These are phyloP conservation scores for Cyamopsis tetragonoloba DNA, from an alignment of 306 rosid genomes.

Conservation along the genomic window DNA sequence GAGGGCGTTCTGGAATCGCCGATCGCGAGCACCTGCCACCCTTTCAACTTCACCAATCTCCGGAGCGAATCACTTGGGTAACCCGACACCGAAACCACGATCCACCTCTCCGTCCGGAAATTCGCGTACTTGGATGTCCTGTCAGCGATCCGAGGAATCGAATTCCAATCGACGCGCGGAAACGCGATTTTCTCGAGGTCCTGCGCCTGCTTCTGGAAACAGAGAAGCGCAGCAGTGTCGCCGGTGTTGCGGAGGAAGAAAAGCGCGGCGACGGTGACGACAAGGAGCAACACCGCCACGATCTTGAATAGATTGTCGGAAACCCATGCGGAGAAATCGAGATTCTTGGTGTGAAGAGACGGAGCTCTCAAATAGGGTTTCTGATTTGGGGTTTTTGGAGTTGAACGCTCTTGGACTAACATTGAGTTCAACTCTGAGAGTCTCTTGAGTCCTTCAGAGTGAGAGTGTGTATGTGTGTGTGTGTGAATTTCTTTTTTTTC, in stretches of 20 bases:
- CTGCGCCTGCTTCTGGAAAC: constrained; percentile 64
- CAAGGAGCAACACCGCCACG: constrained; percentile 42
- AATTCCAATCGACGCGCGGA: constrained; percentile 61
- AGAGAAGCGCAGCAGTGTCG: constrained; percentile 77
- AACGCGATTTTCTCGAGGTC: constrained; percentile 68
- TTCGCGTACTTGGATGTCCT: constrained; percentile 51
- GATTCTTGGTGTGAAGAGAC: constrained; percentile 48
- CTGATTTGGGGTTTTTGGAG: constrained; percentile 58
- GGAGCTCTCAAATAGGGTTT: constrained; percentile 45
- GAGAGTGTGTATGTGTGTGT: no score
- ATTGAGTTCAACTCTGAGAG: constrained; percentile 30
- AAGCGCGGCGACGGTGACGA: constrained; percentile 64
- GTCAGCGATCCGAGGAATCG: constrained; percentile 49
- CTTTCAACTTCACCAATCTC: constrained; percentile 60
- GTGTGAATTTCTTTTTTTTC: no score
- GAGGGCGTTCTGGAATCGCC: constrained; percentile 78
- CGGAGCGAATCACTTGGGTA: constrained; percentile 70
- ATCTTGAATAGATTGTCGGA: constrained; percentile 66
- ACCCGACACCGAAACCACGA: constrained; percentile 76
- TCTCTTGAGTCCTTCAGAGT: no score
- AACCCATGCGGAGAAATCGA: constrained; percentile 79
- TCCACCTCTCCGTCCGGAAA: constrained; percentile 77
- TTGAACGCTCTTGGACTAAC: constrained; percentile 84
- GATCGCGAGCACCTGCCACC: constrained; percentile 93
- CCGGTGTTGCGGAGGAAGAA: constrained; percentile 86